A percentile compares a stretch with the other conserved stretches of the same genome.
These are phyloP conservation scores for Pythium utonaiense DNA, from an alignment of 352 stramenopile genomes.

Conservation along the genomic window DNA sequence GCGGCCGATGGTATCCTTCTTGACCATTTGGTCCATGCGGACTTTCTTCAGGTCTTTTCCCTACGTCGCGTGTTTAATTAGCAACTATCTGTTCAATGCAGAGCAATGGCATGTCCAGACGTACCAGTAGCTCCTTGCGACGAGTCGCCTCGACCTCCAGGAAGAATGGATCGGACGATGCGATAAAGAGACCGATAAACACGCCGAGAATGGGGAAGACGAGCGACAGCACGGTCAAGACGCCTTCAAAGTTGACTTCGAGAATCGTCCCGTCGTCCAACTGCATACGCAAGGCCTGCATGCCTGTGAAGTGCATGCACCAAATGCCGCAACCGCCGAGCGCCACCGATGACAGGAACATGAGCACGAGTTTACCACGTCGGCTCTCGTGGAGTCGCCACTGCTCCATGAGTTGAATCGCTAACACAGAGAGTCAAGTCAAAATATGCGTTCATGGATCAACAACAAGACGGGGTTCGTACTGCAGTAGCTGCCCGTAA, in stretches of 20 bases:
- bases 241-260: slow-evolving; percentile 49
- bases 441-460: too few species aligned
- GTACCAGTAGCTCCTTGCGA: slow-evolving; percentile 43
- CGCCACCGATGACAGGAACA: slow-evolving; percentile 36
- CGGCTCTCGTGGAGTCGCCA: slow-evolving; percentile 40
- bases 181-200: slow-evolving; percentile 54
- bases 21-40: slow-evolving; percentile 46
- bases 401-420: slow-evolving; percentile 71
- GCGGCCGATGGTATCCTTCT: slow-evolving; percentile 31
- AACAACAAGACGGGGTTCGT: slow-evolving; percentile 4
- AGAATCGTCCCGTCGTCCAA: slow-evolving; percentile 42
- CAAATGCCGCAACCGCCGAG: slow-evolving; percentile 70
- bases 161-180: slow-evolving; percentile 61
- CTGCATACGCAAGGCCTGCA: slow-evolving; percentile 48
- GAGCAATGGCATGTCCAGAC: too few species aligned
- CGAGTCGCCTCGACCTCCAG: slow-evolving; percentile 55
- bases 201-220: slow-evolving; percentile 51
- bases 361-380: slow-evolving; percentile 37
- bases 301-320: slow-evolving; percentile 74
- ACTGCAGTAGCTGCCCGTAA: slow-evolving; percentile 63
- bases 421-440: too few species aligned
- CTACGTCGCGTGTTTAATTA: too few species aligned
- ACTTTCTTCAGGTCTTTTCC: slow-evolving; percentile 43
- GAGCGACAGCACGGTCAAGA: slow-evolving; percentile 50
- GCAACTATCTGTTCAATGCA: too few species aligned